Percentiles rank a stretch among this genome's conserved stretches.
Evolutionary conservation across 2,329 filamentous ascomycete species (phyloP).

Genomic region (Cercospora sp.): DNA sequence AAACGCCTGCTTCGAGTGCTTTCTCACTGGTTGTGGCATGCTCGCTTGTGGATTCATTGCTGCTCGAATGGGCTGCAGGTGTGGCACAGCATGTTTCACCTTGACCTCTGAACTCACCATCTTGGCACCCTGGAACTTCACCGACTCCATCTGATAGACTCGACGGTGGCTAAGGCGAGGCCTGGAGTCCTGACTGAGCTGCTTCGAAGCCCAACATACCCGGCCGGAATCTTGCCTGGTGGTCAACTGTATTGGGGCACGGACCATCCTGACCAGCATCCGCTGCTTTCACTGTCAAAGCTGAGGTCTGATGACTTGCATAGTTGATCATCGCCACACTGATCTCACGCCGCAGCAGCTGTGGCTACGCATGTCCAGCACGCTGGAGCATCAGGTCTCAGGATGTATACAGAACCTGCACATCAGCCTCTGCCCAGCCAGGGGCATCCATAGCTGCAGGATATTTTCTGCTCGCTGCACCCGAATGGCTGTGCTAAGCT

Average conservation of each 20-base stretch:
- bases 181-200: neutral
- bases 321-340: neutral
- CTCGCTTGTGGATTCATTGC: neutral
- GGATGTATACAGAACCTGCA: neutral
- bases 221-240: neutral
- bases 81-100: slow-evolving; percentile 9
- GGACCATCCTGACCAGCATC: neutral
- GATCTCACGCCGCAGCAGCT: neutral
- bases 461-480: neutral
- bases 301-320: neutral
- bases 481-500: neutral
- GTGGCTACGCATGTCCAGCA: neutral
- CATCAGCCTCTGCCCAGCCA: neutral
- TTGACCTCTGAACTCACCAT: neutral
- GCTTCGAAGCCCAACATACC: neutral
- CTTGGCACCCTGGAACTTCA: neutral
- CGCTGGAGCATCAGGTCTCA: neutral
- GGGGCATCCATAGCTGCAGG: neutral
- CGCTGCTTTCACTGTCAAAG: neutral
- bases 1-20: neutral
- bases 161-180: neutral
- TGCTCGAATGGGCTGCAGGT: neutral
- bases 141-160: neutral
- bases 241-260: neutral
- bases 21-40: neutral